phyloP scores from a whole-genome alignment of 1,284 basidiomycete species.

The Puccinia horiana region DNA sequence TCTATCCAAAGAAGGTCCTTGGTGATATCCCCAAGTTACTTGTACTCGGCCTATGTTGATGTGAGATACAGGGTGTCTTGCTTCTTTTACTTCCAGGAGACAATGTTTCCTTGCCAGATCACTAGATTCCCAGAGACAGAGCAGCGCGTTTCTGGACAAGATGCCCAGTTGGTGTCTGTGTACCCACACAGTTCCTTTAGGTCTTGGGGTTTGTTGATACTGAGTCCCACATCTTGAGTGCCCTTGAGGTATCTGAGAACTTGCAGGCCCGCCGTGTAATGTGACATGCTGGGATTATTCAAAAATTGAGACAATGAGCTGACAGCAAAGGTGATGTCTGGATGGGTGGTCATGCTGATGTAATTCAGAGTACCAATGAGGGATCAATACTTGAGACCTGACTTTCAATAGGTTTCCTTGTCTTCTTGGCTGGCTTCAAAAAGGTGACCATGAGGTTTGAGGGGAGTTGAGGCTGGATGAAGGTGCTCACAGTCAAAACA shows the following conservation, averaged over 20 bases:
- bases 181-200: constrained; percentile 58
- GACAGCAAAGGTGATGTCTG: too few relatives aligned
- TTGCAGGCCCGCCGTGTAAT: too few relatives aligned
- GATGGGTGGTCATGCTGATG: background rate
- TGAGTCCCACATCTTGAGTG: constrained; percentile 55
- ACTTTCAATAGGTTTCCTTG: background rate
- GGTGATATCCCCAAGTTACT: constrained; percentile 63
- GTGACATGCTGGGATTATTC: background rate
- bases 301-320: too few relatives aligned
- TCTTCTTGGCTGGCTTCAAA: background rate
- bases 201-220: background rate
- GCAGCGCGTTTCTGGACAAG: constrained; percentile 55
- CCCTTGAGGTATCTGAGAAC: background rate
- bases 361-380: background rate
- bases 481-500: background rate
- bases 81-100: constrained; percentile 59
- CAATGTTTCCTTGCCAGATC: too few relatives aligned
- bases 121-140: constrained; percentile 62
- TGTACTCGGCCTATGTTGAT: constrained; percentile 61
- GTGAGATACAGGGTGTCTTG: constrained; percentile 60
- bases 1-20: constrained; percentile 60
- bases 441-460: too few relatives aligned
- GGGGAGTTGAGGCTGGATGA: background rate
- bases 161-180: constrained; percentile 61
- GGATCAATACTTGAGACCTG: background rate